These are phyloP conservation scores for Trypanosoma vivax DNA, from an alignment of 208 protist species.

Conservation along the genomic window DNA sequence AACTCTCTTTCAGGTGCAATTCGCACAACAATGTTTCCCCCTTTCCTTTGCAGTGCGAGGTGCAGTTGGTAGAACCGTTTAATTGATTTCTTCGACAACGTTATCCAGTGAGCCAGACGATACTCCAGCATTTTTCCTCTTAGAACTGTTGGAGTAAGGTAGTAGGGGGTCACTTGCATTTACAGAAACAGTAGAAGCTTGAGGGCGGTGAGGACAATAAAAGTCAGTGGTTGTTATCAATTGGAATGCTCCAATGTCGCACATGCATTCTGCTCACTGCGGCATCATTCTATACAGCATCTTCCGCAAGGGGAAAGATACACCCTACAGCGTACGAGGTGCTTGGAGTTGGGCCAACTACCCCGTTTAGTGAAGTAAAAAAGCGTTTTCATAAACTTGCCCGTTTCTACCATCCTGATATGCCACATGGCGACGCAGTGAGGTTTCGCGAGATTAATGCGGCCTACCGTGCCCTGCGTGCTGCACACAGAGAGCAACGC, in stretches of 20 bases:
- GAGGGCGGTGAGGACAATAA: too few species aligned
- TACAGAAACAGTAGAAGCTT: too few species aligned
- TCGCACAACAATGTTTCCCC: too few species aligned
- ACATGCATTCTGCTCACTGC: slow-evolving; percentile 10
- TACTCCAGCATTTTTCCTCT: too few species aligned
- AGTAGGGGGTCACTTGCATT: too few species aligned
- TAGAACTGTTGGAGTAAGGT: too few species aligned
- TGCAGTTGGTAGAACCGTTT: too few species aligned
- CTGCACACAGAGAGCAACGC: slow-evolving; percentile 26
- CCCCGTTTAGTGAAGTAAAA: slow-evolving; percentile 51
- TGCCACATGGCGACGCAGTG: slow-evolving; percentile 44
- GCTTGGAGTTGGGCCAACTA: slow-evolving; percentile 35
- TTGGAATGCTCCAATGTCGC: slow-evolving; percentile 11
- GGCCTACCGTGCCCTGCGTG: slow-evolving; percentile 52
- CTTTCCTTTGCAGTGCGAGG: too few species aligned
- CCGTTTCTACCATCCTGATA: slow-evolving; percentile 62
- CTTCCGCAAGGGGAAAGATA: background rate
- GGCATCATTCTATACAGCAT: slow-evolving; percentile 6
- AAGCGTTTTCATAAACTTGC: slow-evolving; percentile 59
- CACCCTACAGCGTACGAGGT: slow-evolving; percentile 29
- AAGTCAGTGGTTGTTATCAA: too few species aligned
- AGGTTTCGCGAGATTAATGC: slow-evolving; percentile 75
- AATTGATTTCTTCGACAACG: too few species aligned
- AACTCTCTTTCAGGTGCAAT: too few species aligned
- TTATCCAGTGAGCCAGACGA: too few species aligned